Percentiles rank a stretch among this genome's conserved stretches.
These are phyloP conservation scores for Sphaerosporella brunnea DNA, from an alignment of 495 filamentous ascomycete species.

Conservation along the genomic window DNA sequence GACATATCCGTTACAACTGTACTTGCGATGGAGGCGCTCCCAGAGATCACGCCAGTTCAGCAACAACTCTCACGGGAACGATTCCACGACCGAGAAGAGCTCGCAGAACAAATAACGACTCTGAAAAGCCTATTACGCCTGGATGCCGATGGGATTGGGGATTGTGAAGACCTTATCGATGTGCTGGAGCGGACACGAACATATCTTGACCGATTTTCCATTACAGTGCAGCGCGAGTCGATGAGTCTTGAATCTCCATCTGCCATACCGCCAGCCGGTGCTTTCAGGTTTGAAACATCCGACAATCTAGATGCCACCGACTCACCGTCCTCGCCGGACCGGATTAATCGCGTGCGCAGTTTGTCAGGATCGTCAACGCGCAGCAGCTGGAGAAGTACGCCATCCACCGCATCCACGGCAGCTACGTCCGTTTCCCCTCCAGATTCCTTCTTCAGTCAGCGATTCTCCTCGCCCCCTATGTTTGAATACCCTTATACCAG, in stretches of 20 bases:
- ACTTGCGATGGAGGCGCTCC: no score
- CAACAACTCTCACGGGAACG: conserved; percentile 1
- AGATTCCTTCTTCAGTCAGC: neutral
- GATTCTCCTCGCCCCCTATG: neutral
- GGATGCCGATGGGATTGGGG: conserved; percentile 25
- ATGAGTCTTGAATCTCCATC: neutral
- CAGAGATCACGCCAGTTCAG: conserved; percentile 1
- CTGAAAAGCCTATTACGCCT: conserved; percentile 22
- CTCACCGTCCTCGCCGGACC: neutral
- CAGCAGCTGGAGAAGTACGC: neutral
- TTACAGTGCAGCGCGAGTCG: neutral
- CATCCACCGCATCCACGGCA: neutral
- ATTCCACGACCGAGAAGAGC: conserved; percentile 11
- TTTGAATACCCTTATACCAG: neutral
- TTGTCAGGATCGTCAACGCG: neutral
- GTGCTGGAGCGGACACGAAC: neutral
- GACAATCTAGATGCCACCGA: neutral
- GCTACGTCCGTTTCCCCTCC: neutral
- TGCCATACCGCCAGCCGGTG: neutral
- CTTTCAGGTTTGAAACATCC: neutral
- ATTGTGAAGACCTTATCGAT: conserved; percentile 3
- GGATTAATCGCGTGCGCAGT: no score
- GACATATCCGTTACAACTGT: no score
- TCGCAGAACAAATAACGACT: conserved; percentile 20
- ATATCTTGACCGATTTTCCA: neutral